Evolutionary conservation across 164 flowering plant genomes (phyloP), one percentile per base, ranked within the genome.

Genomic region (Dillenia suffruticosa): DNA sequence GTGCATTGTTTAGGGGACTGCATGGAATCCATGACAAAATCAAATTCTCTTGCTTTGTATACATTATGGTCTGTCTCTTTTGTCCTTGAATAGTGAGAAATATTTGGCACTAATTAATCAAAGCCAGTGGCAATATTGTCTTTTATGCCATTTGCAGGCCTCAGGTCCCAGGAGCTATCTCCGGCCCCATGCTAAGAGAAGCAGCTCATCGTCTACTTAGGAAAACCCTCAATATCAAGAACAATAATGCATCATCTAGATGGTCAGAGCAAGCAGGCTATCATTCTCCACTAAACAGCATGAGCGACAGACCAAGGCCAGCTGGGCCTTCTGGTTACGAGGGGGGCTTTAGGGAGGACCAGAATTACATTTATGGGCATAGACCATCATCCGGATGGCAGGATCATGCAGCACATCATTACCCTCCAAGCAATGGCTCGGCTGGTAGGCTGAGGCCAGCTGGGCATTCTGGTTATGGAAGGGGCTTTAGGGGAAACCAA

Each of bases 131-230:
- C 7, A 32, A 32, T 32, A 4, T 32, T 62, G 45, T 19, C 16
- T 9, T 54, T 46, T 49, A 32, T 32, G 40, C 46, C 49, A 65
- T 51, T 76, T 67, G n/a, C 78, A 94, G 99, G 83, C 84, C 83
- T 44, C 94, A 75, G 66, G 82, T 87, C 24, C 77, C 89, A 24
- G 83, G 90, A 24, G 96, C 94, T 14, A 85, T 94, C 59, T 77
- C 79, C 63, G 99, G 97, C 22, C 81, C 84, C 63, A 48, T 53
- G 22, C 66, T 94, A 68, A 97, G 97, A 61, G 96, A 92, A 79
- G 99, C 99, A 47, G 93, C 97, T 45, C 90, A 86, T 68, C 95
- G 99, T 59, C 83, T 94, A 32, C 79, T 94, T 16, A 90, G 79
- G 67, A 84, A 85, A 69, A 72, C 88, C 2, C 79, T 94, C 54